Evolutionary conservation across 2,329 filamentous ascomycete genomes (phyloP).

Genomic region (Rugonectria rugulosa): DNA sequence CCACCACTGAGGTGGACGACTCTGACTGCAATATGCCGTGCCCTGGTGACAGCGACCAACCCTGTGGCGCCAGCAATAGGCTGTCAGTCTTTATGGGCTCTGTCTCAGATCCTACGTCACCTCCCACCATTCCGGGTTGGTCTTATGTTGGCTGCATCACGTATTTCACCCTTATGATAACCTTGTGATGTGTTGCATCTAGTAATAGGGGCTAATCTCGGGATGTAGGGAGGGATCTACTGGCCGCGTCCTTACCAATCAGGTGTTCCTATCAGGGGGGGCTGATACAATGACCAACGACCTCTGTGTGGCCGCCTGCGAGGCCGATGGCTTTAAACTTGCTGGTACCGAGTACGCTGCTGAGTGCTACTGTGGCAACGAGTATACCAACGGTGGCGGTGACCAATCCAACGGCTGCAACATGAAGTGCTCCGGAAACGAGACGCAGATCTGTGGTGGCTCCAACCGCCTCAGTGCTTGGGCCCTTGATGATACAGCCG

Average conservation of each 20-base stretch:
- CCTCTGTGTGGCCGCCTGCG: conserved; percentile 59
- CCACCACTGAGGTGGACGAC: conserved; percentile 46
- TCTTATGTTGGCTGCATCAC: conserved; percentile 13
- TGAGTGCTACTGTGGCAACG: conserved; percentile 62
- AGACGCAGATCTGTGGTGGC: conserved; percentile 11
- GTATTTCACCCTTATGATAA: background rate
- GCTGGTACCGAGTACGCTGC: conserved; percentile 60
- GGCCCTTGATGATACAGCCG: background rate
- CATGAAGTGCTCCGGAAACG: conserved; percentile 16
- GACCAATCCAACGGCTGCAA: conserved; percentile 3
- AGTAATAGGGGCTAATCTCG: background rate
- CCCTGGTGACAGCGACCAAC: conserved; percentile 55
- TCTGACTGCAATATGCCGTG: conserved; percentile 57
- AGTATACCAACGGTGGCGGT: conserved; percentile 20
- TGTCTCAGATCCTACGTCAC: background rate
- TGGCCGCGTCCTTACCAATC: conserved; percentile 7
- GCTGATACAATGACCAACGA: conserved; percentile 48
- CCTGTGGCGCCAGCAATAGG: conserved; percentile 58
- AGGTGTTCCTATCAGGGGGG: conserved; percentile 1
- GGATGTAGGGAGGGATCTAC: conserved; percentile 7
- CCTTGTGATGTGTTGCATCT: background rate
- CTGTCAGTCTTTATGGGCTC: conserved; percentile 46
- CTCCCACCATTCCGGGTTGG: conserved; percentile 12
- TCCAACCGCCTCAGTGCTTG: conserved; percentile 17
- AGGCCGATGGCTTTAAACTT: conserved; percentile 48